phyloP scores from a whole-genome alignment of 306 rosid genomes.

The Mimosa pudica region DNA sequence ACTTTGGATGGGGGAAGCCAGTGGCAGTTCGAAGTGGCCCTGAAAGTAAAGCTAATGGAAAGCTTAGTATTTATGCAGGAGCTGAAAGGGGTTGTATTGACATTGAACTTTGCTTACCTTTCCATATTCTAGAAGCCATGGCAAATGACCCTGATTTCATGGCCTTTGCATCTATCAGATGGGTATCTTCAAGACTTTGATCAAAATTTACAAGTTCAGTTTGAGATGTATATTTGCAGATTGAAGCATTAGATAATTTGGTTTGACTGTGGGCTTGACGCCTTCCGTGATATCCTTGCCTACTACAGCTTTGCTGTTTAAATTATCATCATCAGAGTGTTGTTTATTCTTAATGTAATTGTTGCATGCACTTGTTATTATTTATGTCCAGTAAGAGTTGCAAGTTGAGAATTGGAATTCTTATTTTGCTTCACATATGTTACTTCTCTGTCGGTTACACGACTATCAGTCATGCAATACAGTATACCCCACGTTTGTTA shows the following conservation, averaged over 20 bases:
- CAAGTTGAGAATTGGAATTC: too few relatives aligned
- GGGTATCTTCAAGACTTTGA: not conserved
- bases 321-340: too few relatives aligned
- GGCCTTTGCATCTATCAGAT: not conserved
- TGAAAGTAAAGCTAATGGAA: constrained; percentile 29
- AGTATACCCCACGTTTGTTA: too few relatives aligned
- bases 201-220: not conserved
- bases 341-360: too few relatives aligned
- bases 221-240: not conserved
- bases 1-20: constrained; percentile 41
- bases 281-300: too few relatives aligned
- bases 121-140: constrained; percentile 24
- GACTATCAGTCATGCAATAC: too few relatives aligned
- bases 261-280: not conserved
- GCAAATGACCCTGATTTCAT: constrained; percentile 32
- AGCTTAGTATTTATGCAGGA: constrained; percentile 25
- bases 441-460: too few relatives aligned
- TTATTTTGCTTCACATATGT: too few relatives aligned
- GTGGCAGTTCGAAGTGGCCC: constrained; percentile 32
- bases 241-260: not conserved
- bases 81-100: constrained; percentile 36
- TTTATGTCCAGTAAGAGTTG: too few relatives aligned
- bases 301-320: too few relatives aligned
- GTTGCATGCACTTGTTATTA: too few relatives aligned
- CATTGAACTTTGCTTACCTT: constrained; percentile 22